A percentile compares a stretch with the other conserved stretches of the same genome.
Evolutionary conservation across 148 eudicot species (phyloP).

Genomic region (Persicaria maculosa): DNA sequence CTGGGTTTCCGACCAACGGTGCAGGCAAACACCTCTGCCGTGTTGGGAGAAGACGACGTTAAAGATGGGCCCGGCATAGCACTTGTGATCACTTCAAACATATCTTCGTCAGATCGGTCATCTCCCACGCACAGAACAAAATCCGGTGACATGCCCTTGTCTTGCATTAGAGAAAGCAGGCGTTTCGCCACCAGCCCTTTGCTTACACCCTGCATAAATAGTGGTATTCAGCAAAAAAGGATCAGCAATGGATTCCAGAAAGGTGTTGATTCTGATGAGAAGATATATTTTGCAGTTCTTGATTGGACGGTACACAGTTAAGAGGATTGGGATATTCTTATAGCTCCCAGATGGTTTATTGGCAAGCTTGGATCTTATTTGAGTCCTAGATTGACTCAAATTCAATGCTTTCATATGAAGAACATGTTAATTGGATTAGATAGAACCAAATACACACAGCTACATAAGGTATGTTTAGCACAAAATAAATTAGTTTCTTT

Average conservation of each 20-base stretch:
- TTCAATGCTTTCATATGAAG: not conserved
- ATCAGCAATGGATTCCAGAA: not conserved
- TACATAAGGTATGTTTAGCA: not conserved
- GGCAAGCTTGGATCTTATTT: not conserved
- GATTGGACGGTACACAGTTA: not conserved
- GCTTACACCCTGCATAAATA: slow-evolving; percentile 48
- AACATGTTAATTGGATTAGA: not conserved
- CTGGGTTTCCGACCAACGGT: slow-evolving; percentile 13
- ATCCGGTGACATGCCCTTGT: slow-evolving; percentile 1
- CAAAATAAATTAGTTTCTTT: not conserved
- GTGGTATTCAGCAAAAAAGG: not conserved
- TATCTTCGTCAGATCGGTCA: slow-evolving; percentile 15
- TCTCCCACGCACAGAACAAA: slow-evolving; percentile 13
- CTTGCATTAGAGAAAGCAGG: slow-evolving; percentile 11
- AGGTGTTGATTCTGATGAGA: not conserved
- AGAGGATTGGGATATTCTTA: not conserved
- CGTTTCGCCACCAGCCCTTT: slow-evolving; percentile 43
- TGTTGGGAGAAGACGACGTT: not conserved
- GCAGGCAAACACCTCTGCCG: slow-evolving; percentile 12
- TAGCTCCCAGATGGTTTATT: not conserved
- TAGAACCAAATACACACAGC: not conserved
- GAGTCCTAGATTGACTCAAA: not conserved
- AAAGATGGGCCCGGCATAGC: slow-evolving; percentile 7
- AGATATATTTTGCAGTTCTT: not conserved
- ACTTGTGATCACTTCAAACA: slow-evolving; percentile 10